These are phyloP conservation scores for Aureobasidium sp. DNA, from an alignment of 2,329 filamentous ascomycete genomes.

Conservation along the genomic window DNA sequence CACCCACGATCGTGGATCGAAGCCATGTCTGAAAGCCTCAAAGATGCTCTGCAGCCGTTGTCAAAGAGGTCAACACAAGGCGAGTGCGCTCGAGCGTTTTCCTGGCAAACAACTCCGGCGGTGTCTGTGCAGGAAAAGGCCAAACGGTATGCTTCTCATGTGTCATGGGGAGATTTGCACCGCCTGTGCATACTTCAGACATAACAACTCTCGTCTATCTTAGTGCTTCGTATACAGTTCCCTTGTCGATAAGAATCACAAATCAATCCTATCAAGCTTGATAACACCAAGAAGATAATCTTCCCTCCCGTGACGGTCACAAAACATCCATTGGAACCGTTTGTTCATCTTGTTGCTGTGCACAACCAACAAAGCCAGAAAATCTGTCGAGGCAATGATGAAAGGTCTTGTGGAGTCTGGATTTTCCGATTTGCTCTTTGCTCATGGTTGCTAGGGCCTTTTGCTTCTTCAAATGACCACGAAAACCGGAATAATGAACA, in stretches of 20 bases:
- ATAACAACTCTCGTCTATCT: not conserved
- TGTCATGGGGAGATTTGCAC: constrained; percentile 15
- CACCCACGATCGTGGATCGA: constrained; percentile 1
- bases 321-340: constrained; percentile 13
- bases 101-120: not conserved
- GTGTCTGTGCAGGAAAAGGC: not conserved
- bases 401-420: constrained; percentile 1
- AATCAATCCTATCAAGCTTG: not conserved
- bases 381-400: not conserved
- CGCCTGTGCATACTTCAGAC: constrained; percentile 3
- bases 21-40: not conserved
- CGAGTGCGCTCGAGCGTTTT: not conserved
- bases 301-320: not conserved
- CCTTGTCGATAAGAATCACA: constrained; percentile 15
- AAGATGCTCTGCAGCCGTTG: not conserved
- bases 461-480: not conserved
- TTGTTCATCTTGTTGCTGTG: constrained; percentile 15
- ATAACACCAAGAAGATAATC: constrained; percentile 1
- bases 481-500: constrained; percentile 10
- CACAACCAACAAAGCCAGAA: constrained; percentile 7
- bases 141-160: not conserved
- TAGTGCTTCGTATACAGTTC: not conserved
- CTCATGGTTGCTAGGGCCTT: not conserved
- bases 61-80: not conserved
- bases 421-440: not conserved